A percentile compares a stretch with the other conserved stretches of the same genome.
Conservation (phyloP, 192 early-diverging fungal species). For the Phlyctochytrium bullatum region DNA sequence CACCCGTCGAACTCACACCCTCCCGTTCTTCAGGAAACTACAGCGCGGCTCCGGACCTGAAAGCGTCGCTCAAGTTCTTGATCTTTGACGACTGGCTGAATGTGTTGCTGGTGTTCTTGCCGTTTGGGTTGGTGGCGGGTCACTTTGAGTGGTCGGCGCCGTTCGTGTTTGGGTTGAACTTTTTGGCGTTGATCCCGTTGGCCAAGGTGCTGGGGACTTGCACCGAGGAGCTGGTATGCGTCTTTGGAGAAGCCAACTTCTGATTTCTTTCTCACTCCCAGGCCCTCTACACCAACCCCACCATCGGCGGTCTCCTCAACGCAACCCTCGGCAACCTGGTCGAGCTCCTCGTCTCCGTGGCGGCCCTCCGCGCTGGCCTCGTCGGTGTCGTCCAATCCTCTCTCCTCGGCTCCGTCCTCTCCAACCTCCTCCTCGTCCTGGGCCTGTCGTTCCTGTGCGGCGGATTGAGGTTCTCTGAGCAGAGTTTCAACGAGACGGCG, state of each 20-base stretch:
- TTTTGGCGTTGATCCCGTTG: constrained; percentile 83
- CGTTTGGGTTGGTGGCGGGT: neutral
- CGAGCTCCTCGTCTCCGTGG: constrained; percentile 69
- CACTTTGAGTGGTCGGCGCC: neutral
- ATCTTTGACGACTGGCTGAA: neutral
- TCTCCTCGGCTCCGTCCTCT: constrained; percentile 85
- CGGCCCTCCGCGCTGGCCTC: constrained; percentile 76
- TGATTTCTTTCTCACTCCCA: neutral
- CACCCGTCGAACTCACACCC: neutral
- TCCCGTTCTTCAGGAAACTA: too few relatives aligned
- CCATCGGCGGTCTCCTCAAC: constrained; percentile 81
- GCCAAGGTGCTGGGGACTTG: constrained; percentile 85
- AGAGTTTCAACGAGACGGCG: constrained; percentile 29
- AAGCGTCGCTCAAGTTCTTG: neutral
- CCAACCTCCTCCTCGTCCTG: constrained; percentile 81
- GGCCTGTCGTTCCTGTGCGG: constrained; percentile 86
- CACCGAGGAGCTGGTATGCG: constrained; percentile 68
- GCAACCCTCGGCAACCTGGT: constrained; percentile 84
- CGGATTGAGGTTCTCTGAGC: constrained; percentile 39
- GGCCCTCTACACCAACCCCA: constrained; percentile 25
- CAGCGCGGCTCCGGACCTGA: neutral
- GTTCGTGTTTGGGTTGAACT: constrained; percentile 55
- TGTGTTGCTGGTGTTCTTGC: neutral
- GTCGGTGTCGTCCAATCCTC: constrained; percentile 85
- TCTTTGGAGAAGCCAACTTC: neutral